phyloP scores from a whole-genome alignment of 139 green algal genomes.

The Pseudopediastrum boryanum region DNA sequence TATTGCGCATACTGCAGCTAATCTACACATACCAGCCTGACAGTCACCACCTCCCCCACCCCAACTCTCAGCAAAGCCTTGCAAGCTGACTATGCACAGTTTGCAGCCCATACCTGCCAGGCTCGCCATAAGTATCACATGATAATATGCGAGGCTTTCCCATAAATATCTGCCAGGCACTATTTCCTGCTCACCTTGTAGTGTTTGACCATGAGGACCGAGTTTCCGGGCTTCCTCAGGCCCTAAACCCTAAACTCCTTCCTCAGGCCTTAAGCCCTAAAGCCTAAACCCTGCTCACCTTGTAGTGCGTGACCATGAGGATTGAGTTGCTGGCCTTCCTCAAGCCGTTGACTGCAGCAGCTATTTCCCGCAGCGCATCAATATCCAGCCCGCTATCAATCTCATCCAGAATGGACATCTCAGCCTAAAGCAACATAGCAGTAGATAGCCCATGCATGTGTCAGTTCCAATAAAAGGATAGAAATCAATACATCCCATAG shows the following conservation, averaged over 20 bases:
- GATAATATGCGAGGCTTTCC: too few relatives aligned
- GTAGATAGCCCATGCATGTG: neutral
- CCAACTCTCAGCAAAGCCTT: too few relatives aligned
- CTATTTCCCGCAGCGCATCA: conserved; percentile 89
- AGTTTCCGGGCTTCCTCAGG: conserved; percentile 63
- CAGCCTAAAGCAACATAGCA: conserved; percentile 53
- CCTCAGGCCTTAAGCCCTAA: too few relatives aligned
- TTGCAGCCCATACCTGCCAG: too few relatives aligned
- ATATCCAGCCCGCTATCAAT: conserved; percentile 96
- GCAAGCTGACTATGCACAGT: too few relatives aligned
- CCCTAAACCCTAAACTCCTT: too few relatives aligned
- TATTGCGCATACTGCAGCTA: too few relatives aligned
- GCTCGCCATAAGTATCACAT: too few relatives aligned
- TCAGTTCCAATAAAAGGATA: neutral
- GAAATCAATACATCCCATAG: too few relatives aligned
- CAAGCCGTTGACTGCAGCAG: conserved; percentile 64
- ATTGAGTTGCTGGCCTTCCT: conserved; percentile 71
- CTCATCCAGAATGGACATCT: conserved; percentile 85
- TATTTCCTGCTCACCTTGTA: conserved; percentile 90
- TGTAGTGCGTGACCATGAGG: conserved; percentile 99
- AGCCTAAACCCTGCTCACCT: conserved; percentile 62
- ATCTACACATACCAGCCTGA: too few relatives aligned
- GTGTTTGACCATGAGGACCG: conserved; percentile 97
- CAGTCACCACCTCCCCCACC: too few relatives aligned
- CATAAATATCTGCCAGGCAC: too few relatives aligned